These are phyloP conservation scores for Barnettozyma californica DNA, from an alignment of 805 yeast genomes.

Conservation along the genomic window DNA sequence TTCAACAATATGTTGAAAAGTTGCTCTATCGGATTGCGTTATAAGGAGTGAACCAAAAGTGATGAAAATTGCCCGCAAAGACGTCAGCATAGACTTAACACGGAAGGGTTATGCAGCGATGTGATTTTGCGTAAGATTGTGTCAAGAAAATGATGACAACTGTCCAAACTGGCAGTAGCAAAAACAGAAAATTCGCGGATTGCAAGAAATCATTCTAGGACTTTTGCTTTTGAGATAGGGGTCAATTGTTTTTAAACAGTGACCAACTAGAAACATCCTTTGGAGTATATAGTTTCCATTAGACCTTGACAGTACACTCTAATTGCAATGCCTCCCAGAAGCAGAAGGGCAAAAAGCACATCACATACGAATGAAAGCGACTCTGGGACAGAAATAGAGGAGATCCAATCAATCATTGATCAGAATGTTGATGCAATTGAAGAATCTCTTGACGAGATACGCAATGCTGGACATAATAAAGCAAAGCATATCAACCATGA, in stretches of 20 bases:
- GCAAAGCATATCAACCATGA: neutral
- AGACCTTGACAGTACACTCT: neutral
- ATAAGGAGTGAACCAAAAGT: neutral
- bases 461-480: conserved; percentile 6
- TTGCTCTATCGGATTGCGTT: neutral
- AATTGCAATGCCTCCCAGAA: neutral
- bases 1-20: neutral
- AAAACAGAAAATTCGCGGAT: neutral
- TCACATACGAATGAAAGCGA: neutral
- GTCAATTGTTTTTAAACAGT: neutral
- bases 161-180: neutral
- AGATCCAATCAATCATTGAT: conserved; percentile 13
- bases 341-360: neutral
- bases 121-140: neutral
- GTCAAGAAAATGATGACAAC: neutral
- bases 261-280: too few species aligned
- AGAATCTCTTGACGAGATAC: conserved; percentile 13
- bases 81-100: neutral
- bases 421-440: conserved; percentile 17
- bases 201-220: neutral
- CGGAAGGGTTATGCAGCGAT: neutral
- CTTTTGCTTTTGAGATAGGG: too few species aligned
- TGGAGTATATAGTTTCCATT: too few species aligned
- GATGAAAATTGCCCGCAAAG: neutral
- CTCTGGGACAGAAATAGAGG: neutral